These are phyloP conservation scores for Vigna reflexopilosa DNA, from an alignment of 306 rosid genomes.

Conservation along the genomic window DNA sequence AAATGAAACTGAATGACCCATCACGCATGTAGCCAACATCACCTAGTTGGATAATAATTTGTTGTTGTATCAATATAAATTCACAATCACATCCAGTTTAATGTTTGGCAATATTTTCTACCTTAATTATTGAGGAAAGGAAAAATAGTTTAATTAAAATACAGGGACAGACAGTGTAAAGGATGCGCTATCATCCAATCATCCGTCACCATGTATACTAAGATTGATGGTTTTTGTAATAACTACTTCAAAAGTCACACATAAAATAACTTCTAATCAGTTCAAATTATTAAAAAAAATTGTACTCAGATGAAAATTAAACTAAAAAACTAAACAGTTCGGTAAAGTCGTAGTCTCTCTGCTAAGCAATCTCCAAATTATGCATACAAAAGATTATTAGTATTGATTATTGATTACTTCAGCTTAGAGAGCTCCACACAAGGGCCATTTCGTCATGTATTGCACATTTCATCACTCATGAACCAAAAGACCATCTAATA, in stretches of 20 bases:
- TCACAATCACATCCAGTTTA: background rate
- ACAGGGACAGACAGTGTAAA: background rate
- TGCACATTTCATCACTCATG: slow-evolving; percentile 1
- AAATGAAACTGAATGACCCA: too few relatives aligned
- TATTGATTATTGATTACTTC: background rate
- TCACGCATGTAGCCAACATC: too few relatives aligned
- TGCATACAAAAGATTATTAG: background rate
- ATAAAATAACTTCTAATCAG: background rate
- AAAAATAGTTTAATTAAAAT: background rate
- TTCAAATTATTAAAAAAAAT: background rate
- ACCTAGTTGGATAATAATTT: background rate
- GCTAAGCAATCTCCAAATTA: background rate
- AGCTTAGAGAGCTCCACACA: background rate
- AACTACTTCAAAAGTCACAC: background rate
- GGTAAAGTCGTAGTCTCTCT: background rate
- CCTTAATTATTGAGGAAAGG: background rate
- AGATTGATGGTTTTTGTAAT: background rate
- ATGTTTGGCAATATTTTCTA: slow-evolving; percentile 3
- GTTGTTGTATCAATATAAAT: background rate
- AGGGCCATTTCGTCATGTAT: slow-evolving; percentile 1
- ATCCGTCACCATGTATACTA: background rate
- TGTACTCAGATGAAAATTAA: background rate
- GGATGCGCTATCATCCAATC: background rate
- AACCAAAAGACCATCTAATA: background rate
- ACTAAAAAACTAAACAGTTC: background rate